A percentile compares a stretch with the other conserved stretches of the same genome.
Evolutionary conservation across 257 asterid genomes (phyloP).

Genomic region (Solanum virginianum): DNA sequence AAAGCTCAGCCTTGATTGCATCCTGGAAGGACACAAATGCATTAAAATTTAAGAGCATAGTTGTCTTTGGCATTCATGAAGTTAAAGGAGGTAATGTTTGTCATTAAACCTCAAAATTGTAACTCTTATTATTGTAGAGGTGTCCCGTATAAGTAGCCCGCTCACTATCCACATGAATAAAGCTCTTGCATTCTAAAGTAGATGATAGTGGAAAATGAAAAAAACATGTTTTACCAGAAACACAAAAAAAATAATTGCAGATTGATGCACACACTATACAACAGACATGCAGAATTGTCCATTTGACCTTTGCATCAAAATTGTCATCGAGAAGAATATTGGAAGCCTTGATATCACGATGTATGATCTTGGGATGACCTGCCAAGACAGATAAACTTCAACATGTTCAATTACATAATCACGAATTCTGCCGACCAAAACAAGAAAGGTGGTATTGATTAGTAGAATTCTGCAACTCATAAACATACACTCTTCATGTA

Average conservation of each 20-base stretch:
- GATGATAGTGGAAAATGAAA: not conserved
- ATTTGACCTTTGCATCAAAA: conserved; percentile 66
- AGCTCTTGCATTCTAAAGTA: not conserved
- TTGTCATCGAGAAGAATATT: conserved; percentile 72
- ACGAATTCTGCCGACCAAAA: not conserved
- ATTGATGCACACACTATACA: not conserved
- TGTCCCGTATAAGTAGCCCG: not conserved
- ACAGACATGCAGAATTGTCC: not conserved
- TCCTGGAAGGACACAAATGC: not conserved
- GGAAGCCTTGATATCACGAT: conserved; percentile 83
- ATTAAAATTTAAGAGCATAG: not conserved
- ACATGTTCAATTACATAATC: not conserved
- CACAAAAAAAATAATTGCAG: not conserved
- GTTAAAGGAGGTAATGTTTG: not conserved
- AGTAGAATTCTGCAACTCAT: conserved; percentile 27
- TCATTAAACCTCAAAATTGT: not conserved
- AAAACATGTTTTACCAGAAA: not conserved
- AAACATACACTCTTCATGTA: conserved; percentile 60
- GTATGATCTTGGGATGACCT: conserved; percentile 85
- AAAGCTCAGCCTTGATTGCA: not conserved
- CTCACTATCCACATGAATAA: not conserved
- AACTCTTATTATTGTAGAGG: not conserved
- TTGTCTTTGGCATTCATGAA: not conserved
- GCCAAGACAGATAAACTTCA: conserved; percentile 15
- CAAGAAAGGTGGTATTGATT: not conserved